Evolutionary conservation across 148 eudicot genomes (phyloP).

Genomic region (Fagopyrum esculentum): DNA sequence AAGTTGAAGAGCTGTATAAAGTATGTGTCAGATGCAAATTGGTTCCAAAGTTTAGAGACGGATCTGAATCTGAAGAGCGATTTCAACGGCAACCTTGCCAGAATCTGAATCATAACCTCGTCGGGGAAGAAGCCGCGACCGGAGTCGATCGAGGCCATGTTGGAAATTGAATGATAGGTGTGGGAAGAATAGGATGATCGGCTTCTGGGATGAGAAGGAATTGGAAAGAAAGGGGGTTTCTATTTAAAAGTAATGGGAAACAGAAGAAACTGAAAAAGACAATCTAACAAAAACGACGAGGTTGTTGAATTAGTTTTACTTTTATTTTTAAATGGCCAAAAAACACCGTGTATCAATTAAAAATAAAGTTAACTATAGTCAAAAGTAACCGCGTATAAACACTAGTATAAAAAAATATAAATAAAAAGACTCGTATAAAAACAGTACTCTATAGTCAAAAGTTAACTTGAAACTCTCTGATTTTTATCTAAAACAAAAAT

Average conservation of each 20-base stretch:
- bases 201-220: neutral
- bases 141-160: slow-evolving; percentile 36
- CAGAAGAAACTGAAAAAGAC: neutral
- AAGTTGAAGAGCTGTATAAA: slow-evolving; percentile 49
- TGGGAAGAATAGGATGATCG: neutral
- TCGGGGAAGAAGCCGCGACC: slow-evolving; percentile 60
- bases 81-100: slow-evolving; percentile 71
- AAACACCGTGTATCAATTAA: too few species aligned
- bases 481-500: too few species aligned
- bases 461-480: too few species aligned
- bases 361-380: too few species aligned
- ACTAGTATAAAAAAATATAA: too few species aligned
- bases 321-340: neutral
- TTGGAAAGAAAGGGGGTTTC: neutral
- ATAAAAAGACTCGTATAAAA: too few species aligned
- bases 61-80: slow-evolving; percentile 54
- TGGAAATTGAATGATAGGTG: neutral
- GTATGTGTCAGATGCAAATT: slow-evolving; percentile 49
- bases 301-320: neutral
- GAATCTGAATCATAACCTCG: slow-evolving; percentile 65
- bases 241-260: neutral
- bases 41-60: slow-evolving; percentile 67
- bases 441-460: too few species aligned
- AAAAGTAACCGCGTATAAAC: too few species aligned
- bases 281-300: neutral